A percentile compares a stretch with the other conserved stretches of the same genome.
Evolutionary conservation across 2,329 filamentous ascomycete species (phyloP).

Genomic region (Xylariaceae sp.): DNA sequence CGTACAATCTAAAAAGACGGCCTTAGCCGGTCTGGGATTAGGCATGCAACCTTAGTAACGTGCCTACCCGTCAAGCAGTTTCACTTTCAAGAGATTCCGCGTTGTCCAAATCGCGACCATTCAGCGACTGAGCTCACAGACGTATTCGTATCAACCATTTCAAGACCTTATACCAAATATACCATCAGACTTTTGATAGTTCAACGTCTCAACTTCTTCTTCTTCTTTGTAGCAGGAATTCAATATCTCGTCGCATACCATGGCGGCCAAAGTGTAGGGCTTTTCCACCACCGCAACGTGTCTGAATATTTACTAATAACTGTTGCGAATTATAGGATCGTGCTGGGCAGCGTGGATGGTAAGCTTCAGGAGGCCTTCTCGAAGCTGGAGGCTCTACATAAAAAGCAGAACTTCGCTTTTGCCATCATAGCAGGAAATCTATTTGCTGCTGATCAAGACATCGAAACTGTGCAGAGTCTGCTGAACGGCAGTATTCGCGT

Average conservation of each 20-base stretch:
- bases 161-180: not conserved
- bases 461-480: constrained; percentile 56
- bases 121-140: not conserved
- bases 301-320: constrained; percentile 3
- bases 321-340: constrained; percentile 50
- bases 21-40: no score
- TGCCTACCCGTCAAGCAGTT: not conserved
- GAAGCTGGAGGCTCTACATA: constrained; percentile 74
- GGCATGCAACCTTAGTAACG: no score
- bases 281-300: constrained; percentile 12
- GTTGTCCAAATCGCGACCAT: not conserved
- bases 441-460: constrained; percentile 59
- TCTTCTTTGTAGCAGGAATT: not conserved
- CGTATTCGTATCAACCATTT: not conserved
- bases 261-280: constrained; percentile 48
- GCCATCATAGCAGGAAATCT: constrained; percentile 81
- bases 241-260: constrained; percentile 25
- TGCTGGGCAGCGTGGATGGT: constrained; percentile 78
- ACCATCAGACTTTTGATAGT: not conserved
- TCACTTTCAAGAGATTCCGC: not conserved
- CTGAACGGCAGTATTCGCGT: constrained; percentile 67
- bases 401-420: constrained; percentile 83
- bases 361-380: constrained; percentile 68
- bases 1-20: no score
- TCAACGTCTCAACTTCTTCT: not conserved